These are phyloP conservation scores for Ophiocordyceps camponoti-saundersi DNA, from an alignment of 2,329 filamentous ascomycete genomes.

Conservation along the genomic window DNA sequence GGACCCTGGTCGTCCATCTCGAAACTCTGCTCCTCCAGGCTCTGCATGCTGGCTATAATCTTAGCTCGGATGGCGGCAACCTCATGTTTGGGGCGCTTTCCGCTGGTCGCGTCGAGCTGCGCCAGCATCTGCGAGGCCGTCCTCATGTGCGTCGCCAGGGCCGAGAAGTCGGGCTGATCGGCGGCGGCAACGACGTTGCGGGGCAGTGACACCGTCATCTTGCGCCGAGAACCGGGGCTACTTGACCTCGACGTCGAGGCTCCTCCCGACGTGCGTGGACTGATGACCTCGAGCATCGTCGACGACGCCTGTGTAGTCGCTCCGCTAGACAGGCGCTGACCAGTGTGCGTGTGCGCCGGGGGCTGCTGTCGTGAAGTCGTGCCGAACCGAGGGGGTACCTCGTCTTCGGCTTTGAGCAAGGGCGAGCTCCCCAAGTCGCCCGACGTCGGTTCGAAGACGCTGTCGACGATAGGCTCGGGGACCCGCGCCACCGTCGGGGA, in stretches of 20 bases:
- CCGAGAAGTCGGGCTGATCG: conserved; percentile 67
- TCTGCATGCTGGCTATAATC: conserved; percentile 85
- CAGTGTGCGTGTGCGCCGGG: conserved; percentile 11
- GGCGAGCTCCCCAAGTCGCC: conserved; percentile 64
- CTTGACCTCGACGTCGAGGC: conserved; percentile 49
- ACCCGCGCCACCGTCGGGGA: conserved; percentile 19
- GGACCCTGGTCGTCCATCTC: conserved; percentile 56
- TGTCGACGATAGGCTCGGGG: conserved; percentile 39
- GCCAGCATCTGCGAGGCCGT: conserved; percentile 78
- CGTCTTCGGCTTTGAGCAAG: conserved; percentile 42
- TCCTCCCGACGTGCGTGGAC: conserved; percentile 49
- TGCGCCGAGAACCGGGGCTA: conserved; percentile 44
- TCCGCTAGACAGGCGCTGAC: conserved; percentile 43
- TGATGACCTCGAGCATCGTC: conserved; percentile 41
- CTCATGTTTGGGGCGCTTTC: conserved; percentile 63
- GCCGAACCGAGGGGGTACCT: conserved; percentile 14
- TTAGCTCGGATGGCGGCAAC: conserved; percentile 72
- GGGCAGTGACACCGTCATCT: conserved; percentile 40
- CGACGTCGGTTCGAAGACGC: conserved; percentile 67
- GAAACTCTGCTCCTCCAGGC: conserved; percentile 70
- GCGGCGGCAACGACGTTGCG: conserved; percentile 34
- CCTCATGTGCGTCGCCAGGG: conserved; percentile 72
- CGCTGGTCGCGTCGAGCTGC: conserved; percentile 63
- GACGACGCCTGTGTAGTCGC: conserved; percentile 36
- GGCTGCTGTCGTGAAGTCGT: conserved; percentile 8